Evolutionary conservation across 257 asterid species (phyloP).

Genomic region (Jasminum sambac): DNA sequence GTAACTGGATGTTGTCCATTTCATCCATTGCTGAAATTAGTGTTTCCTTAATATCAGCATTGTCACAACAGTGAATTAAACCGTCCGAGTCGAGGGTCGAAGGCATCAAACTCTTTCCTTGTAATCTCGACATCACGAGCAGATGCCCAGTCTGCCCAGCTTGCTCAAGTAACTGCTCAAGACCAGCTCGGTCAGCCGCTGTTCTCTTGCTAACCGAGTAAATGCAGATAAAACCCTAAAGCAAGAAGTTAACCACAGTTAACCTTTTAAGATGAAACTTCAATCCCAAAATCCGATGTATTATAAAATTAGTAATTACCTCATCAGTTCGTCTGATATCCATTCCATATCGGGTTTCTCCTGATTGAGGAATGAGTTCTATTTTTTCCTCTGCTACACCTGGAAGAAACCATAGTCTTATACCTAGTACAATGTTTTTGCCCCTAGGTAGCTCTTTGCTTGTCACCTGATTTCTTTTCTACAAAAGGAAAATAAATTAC

Average conservation of each 20-base stretch:
- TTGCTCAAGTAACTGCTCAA: slow-evolving; percentile 40
- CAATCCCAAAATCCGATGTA: neutral
- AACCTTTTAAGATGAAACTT: no score
- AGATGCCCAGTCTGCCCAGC: slow-evolving; percentile 34
- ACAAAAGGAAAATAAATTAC: neutral
- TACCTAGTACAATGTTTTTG: slow-evolving; percentile 37
- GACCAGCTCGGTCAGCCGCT: slow-evolving; percentile 54
- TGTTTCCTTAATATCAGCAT: slow-evolving; percentile 40
- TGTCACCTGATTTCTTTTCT: slow-evolving; percentile 30
- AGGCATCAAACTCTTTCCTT: slow-evolving; percentile 58
- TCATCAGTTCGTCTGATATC: slow-evolving; percentile 50
- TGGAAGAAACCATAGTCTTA: slow-evolving; percentile 55
- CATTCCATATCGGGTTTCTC: slow-evolving; percentile 51
- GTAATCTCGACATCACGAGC: slow-evolving; percentile 52
- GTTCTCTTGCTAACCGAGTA: slow-evolving; percentile 40
- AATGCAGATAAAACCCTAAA: slow-evolving; percentile 45
- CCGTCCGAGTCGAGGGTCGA: slow-evolving; percentile 47
- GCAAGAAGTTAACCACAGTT: no score
- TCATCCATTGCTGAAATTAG: slow-evolving; percentile 38
- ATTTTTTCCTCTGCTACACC: slow-evolving; percentile 41
- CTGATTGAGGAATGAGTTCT: slow-evolving; percentile 35
- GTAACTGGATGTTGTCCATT: slow-evolving; percentile 37
- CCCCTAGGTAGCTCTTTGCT: slow-evolving; percentile 35
- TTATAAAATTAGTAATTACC: slow-evolving; percentile 25
- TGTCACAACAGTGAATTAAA: slow-evolving; percentile 48